Base-by-base conservation (phyloP, 257 asterid genomes). In the Scutellaria minor region DNA sequence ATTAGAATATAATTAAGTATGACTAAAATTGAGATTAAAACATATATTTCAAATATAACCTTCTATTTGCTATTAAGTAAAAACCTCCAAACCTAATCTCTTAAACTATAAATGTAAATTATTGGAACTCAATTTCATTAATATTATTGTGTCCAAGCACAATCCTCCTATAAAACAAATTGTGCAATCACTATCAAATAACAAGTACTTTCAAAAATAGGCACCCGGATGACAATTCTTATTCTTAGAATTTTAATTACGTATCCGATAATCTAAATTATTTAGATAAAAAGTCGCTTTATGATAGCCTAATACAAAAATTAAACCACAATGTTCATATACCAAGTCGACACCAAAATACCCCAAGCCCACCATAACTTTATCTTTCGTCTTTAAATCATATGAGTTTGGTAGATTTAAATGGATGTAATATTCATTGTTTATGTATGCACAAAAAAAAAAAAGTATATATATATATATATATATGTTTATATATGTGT, bases 201-300 rank as follows among this genome's bases (percentile, higher is more conserved):
- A n/a, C 1, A 5, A 57, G 44, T 37, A 55, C 61, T 55, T 24
- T 22, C 44, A n/a, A 40, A 40, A 61, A 40, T n/a, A 61, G 15
- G n/a, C 31, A 35, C 15, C 7, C 1, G 11, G 14, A 55, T 39
- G 6, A 55, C 31, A 57, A 62, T 62, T 62, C 68, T 15, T 62
- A 62, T 62, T 41, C 52, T 18, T 15, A 62, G 52, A 62, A 41
- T 62, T 40, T 62, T 24, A 24, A 24, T 24, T 35, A 62, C 51
- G 37, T 44, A 51, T 40, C 15, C 18, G 10, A 42, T 14, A 20
- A 63, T 63, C 54, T 9, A 18, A 63, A 63, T 42, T 44, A 13
- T 10, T 63, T 63, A 44, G 68, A 42, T 63, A 63, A 63, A 63
- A 63, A 63, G 68, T 63, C 68, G 11, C 68, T 44, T 63, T 62